A percentile compares a stretch with the other conserved stretches of the same genome.
These are phyloP conservation scores for Anaeramoeba ignava DNA, from an alignment of 78 protist species.

Conservation along the genomic window DNA sequence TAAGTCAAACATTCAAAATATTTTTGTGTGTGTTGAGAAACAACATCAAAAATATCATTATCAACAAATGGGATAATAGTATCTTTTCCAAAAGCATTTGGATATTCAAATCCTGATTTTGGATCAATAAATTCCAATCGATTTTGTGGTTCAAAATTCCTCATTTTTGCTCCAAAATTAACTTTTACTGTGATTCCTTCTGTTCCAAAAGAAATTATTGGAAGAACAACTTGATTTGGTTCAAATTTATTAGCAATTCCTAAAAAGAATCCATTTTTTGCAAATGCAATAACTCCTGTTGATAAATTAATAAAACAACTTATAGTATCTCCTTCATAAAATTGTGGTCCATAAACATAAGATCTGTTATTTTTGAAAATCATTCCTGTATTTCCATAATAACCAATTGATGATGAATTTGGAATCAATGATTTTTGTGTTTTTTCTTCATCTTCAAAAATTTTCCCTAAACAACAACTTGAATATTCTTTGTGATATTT, in stretches of 20 bases:
- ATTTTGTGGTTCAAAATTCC: too few relatives aligned
- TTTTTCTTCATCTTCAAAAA: too few relatives aligned
- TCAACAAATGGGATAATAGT: background rate
- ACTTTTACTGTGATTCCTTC: background rate
- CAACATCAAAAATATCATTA: background rate
- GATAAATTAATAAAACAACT: background rate
- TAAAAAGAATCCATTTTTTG: background rate
- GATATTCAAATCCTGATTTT: background rate
- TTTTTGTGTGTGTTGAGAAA: background rate
- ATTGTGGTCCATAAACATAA: background rate
- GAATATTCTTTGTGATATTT: too few relatives aligned
- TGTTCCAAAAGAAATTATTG: background rate
- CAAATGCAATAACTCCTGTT: background rate
- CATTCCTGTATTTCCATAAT: background rate
- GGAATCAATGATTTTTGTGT: too few relatives aligned
- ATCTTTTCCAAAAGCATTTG: background rate
- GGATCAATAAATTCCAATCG: too few relatives aligned
- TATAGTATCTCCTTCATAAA: background rate
- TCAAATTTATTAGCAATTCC: background rate
- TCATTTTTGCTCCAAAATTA: background rate
- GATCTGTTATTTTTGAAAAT: background rate
- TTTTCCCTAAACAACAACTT: too few relatives aligned
- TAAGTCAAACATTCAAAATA: background rate
- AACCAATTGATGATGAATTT: background rate
- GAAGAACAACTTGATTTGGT: background rate